Evolutionary conservation across 2,329 filamentous ascomycete genomes (phyloP), one percentile per base, ranked within the genome.

Genomic region (Monilinia vaccinii-corymbosi): DNA sequence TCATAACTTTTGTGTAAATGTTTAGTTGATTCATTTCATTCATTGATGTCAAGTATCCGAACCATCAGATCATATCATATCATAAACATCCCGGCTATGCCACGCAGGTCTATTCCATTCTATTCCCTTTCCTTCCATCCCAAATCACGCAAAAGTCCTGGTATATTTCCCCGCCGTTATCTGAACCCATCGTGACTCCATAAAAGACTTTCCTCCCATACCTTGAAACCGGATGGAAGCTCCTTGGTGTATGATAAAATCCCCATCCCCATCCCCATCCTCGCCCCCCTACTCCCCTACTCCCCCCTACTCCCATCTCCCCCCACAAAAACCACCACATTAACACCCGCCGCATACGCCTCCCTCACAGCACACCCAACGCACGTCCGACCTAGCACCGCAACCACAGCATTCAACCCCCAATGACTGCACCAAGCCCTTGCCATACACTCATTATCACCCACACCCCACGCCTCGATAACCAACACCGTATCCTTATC

Each of bases 381-480:
- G 73, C 69, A 69, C 60, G 82, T 91, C 74, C 79, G 82, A 61
- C 80, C 76, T 56, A 89, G 71, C 71, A 90, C 85, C 10, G 86
- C 86, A 61, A 90, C 81, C 21, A 91, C 75, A 1, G 88, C 87
- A 68, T 81, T 85, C 67, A 89, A 73, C 2, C 88, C 88, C 81
- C 86, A 89, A 67, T 89, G 85, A 59, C 86, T 81, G 71, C 87
- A 91, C 88, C 88, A 91, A 8, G 88, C 87, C 63, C 88, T 77
- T 1, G 85, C 87, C 67, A 91, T 79, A 4, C 90, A 87, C 72
- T 91, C 88, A 65, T 91, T 90, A 71, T 91, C 88, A 52, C 77
- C 77, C 25, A 87, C 86, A 0, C 88, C 88, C 70, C 88, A 85
- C 0, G 87, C 85, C 73, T 91, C 86, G 16, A 91, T 79, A 5